Evolutionary conservation across 2,329 filamentous ascomycete genomes (phyloP).

Genomic region (Calonectria pseudoreteaudii): DNA sequence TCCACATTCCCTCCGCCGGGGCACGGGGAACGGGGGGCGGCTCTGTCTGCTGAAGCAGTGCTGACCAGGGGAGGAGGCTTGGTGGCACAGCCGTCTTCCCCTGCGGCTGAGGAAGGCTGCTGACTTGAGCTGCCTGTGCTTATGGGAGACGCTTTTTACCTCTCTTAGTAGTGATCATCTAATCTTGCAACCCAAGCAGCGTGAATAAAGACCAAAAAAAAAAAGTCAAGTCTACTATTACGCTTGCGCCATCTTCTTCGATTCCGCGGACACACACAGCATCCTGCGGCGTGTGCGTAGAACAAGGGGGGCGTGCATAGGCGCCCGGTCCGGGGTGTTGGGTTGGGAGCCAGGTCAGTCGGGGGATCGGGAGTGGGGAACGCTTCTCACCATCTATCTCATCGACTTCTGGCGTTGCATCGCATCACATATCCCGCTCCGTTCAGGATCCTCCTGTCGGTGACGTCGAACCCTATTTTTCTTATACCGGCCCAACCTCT

Average conservation of each 20-base stretch:
- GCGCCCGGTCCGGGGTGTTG: conserved; percentile 35
- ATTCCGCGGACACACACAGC: background rate
- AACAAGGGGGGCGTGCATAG: background rate
- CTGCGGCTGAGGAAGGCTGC: background rate
- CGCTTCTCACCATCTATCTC: conserved; percentile 27
- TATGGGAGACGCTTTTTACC: background rate
- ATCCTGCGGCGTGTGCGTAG: conserved; percentile 17
- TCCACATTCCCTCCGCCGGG: conserved; percentile 18
- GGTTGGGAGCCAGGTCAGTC: conserved; percentile 32
- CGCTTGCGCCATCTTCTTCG: background rate
- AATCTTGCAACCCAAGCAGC: background rate
- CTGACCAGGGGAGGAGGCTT: background rate
- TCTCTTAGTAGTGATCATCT: background rate
- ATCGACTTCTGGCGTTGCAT: conserved; percentile 1
- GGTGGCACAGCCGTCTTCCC: background rate
- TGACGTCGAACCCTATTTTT: conserved; percentile 6
- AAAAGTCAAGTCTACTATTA: background rate
- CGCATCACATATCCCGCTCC: background rate
- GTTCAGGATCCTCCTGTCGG: conserved; percentile 7
- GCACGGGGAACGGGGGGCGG: background rate
- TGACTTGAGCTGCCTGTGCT: background rate
- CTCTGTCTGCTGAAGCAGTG: background rate
- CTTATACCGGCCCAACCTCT: background rate
- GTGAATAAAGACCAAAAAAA: too few species aligned
- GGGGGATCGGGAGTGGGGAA: conserved; percentile 28